Conservation (phyloP, 2,329 filamentous ascomycete genomes). For the Nigrospora sphaerica region DNA sequence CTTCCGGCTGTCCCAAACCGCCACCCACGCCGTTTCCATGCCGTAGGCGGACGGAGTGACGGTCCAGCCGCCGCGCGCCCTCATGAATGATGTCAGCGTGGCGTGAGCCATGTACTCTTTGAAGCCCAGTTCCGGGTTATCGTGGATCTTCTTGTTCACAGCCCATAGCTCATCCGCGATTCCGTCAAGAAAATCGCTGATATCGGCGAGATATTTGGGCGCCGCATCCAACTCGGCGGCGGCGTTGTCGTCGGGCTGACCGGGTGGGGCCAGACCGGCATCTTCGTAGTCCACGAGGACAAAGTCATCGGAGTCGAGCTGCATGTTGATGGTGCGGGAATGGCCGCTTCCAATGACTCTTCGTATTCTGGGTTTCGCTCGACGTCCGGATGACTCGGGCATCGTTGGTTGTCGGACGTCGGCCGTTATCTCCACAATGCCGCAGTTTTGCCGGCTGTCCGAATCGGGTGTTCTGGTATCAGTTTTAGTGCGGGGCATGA, state of each 20-base stretch:
- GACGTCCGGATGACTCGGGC: no score
- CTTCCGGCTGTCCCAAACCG: conserved; percentile 36
- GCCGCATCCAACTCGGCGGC: not conserved
- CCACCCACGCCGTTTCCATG: conserved; percentile 45
- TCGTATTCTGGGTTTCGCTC: no score
- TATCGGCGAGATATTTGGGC: conserved; percentile 21
- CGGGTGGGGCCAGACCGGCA: not conserved
- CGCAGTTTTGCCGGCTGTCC: no score
- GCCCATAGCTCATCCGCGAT: conserved; percentile 31
- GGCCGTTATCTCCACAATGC: no score
- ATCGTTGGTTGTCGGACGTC: no score
- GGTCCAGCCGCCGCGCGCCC: conserved; percentile 34
- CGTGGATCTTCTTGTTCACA: conserved; percentile 42
- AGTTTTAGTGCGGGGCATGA: no score
- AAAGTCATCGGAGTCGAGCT: not conserved
- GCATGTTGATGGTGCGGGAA: not conserved
- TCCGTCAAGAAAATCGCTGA: conserved; percentile 29
- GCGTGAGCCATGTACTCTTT: conserved; percentile 42
- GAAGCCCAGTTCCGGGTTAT: conserved; percentile 41
- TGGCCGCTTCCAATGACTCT: no score
- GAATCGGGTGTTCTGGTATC: no score
- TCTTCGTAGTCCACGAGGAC: not conserved
- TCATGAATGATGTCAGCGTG: conserved; percentile 39
- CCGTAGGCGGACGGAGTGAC: conserved; percentile 44
- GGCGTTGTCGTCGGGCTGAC: not conserved